Conservation (phyloP, 805 yeast genomes). For the Candida cerambycidarum region DNA sequence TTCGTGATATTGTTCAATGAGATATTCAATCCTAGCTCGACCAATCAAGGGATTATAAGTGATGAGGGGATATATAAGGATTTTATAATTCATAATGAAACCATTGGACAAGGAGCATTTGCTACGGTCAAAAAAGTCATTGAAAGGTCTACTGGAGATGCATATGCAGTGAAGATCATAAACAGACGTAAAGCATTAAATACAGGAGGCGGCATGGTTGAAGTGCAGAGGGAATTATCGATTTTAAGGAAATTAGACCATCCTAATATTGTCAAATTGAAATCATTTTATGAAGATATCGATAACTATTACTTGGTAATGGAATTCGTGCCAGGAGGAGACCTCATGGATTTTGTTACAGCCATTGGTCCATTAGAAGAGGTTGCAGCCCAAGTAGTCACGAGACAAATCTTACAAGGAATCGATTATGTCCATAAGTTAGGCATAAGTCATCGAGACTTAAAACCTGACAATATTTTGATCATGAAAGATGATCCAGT, state of each 20-base stretch:
- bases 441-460: slow-evolving; percentile 94
- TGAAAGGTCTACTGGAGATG: slow-evolving; percentile 78
- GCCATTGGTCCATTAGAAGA: slow-evolving; percentile 91
- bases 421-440: slow-evolving; percentile 81
- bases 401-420: slow-evolving; percentile 81
- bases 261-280: slow-evolving; percentile 78
- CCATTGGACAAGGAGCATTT: slow-evolving; percentile 97
- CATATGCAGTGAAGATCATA: slow-evolving; percentile 89
- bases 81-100: slow-evolving; percentile 77
- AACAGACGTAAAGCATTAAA: slow-evolving; percentile 71
- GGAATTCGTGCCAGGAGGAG: slow-evolving; percentile 97
- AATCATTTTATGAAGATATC: slow-evolving; percentile 82
- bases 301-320: slow-evolving; percentile 83
- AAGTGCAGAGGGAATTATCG: slow-evolving; percentile 83
- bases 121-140: slow-evolving; percentile 93
- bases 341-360: slow-evolving; percentile 94
- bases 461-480: slow-evolving; percentile 93
- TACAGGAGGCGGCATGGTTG: slow-evolving; percentile 61
- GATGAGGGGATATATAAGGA: slow-evolving; percentile 63
- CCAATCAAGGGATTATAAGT: slow-evolving; percentile 25
- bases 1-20: slow-evolving; percentile 53
- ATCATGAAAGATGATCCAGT: slow-evolving; percentile 92
- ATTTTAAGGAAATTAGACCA: slow-evolving; percentile 77
- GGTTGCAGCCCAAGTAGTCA: slow-evolving; percentile 82
- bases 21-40: slow-evolving; percentile 32